Evolutionary conservation across 257 asterid species (phyloP), one percentile per base, ranked within the genome.

Genomic region (Plantago ovata): DNA sequence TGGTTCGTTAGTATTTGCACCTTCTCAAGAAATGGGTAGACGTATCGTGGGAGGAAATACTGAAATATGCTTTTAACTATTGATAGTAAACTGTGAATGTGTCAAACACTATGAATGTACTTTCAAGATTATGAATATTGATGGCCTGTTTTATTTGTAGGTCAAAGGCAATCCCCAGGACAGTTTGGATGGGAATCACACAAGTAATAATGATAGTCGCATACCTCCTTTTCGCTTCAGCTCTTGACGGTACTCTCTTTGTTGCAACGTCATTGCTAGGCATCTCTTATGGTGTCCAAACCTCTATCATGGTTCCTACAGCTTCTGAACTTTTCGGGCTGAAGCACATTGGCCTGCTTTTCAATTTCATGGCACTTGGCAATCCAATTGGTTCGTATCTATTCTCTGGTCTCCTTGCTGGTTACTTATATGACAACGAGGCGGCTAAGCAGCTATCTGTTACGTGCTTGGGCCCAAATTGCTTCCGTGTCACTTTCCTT

Each of bases 271-370:
- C 79, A n/a, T 72, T 81, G 18, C 95, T 86, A 0, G 95, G 95
- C 16, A 66, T 78, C 38, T 86, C 89, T 69, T 86, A 79, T 13
- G 95, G 95, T 10, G 72, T 72, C 47, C 93, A 86, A 45, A 72
- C 77, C 57, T 75, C 93, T 6, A 61, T 77, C 45, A 77, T 79
- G 86, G 75, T 77, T 70, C 85, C 95, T 10, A 77, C 95, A 15
- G 79, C 84, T 58, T 83, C 95, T 24, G 92, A 86, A 61, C 75
- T 86, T 20, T 83, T 86, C 12, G 95, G 95, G 36, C 79, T 86
- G 50, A 74, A 81, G 67, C 53, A 83, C 74, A 83, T 86, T 39
- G 93, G 95, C 39, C 60, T 83, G 65, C 69, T 86, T 23, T 74
- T 79, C 69, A 86, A 69, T 63, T 77, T 86, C 70, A 67, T 86